Base-by-base conservation (phyloP, 352 stramenopile genomes). In the Phytophthora agathidicida region DNA sequence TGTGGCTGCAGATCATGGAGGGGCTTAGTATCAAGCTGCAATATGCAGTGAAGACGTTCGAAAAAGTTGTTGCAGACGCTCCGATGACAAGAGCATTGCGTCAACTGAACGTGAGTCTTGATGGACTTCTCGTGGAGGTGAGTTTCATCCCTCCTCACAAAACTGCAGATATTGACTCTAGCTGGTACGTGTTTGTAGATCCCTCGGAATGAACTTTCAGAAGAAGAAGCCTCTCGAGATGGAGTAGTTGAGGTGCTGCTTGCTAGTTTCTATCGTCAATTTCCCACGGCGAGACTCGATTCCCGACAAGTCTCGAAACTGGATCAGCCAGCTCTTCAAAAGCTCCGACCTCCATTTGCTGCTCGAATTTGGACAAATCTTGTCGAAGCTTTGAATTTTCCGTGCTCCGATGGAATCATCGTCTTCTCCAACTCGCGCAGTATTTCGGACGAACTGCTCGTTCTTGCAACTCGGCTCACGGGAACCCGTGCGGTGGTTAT, bases 1-100 rank as follows among this genome's bases (percentile, higher is more conserved):
- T 89, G 60, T 89, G 72, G 72, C 20, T 86, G 39, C 79, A 87
- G 37, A 45, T 83, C 19, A 84, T 89, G 20, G 55, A 72, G 11
- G 72, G 63, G 2, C 50, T 80, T 3, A 44, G 32, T 10, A 24
- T 26, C 7, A 4, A n/a, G 19, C 63, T 79, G 17, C 20, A 47
- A 22, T 74, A 79, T 36, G 41, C 60, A 4, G 56, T 71, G 27
- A 64, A 71, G 37, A 68, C 70, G 1, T 89, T 87, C 35, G 66
- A 78, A 19, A 22, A 48, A 22, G 27, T 73, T 0, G 32, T 50
- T 8, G 10, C 42, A 1, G 39, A 71, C 3, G 65, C 67, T 11
- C 49, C 61, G n/a, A 46, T 77, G 8, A 20, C 32, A 5, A 48
- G 39, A 9, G 53, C 55, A 7, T 17, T 89, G 30, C 22, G 17